A percentile compares a stretch with the other conserved stretches of the same genome.
Conservation (phyloP, 805 yeast species). For the Barnettozyma salicaria region DNA sequence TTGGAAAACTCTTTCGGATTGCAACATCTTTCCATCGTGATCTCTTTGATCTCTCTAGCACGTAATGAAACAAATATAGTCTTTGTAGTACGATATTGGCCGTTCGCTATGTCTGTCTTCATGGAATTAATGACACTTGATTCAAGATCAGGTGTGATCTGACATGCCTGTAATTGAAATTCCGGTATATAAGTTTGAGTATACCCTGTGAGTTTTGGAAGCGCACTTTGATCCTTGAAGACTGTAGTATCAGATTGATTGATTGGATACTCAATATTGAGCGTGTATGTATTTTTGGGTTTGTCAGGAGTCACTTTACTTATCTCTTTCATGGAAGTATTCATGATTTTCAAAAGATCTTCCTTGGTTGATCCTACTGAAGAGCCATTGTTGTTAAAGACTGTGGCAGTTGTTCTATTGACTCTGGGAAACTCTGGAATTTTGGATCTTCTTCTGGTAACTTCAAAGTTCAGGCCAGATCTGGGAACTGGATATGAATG, state of each 20-base stretch:
- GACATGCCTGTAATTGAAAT: slow-evolving; percentile 47
- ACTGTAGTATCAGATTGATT: not conserved
- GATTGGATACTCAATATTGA: slow-evolving; percentile 22
- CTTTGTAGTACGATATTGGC: slow-evolving; percentile 17
- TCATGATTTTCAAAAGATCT: slow-evolving; percentile 18
- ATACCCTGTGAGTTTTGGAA: slow-evolving; percentile 28
- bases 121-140: slow-evolving; percentile 41
- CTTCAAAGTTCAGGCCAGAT: slow-evolving; percentile 1
- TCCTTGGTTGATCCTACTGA: slow-evolving; percentile 10
- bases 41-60: slow-evolving; percentile 33
- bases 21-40: slow-evolving; percentile 25
- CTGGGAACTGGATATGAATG: slow-evolving; percentile 4
- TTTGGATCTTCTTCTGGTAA: slow-evolving; percentile 19
- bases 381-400: slow-evolving; percentile 4
- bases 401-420: slow-evolving; percentile 17
- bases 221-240: slow-evolving; percentile 4
- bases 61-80: slow-evolving; percentile 32
- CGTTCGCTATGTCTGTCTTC: slow-evolving; percentile 42
- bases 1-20: too few relatives aligned
- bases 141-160: slow-evolving; percentile 44
- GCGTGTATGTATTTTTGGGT: slow-evolving; percentile 24
- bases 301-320: not conserved
- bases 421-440: slow-evolving; percentile 27
- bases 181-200: slow-evolving; percentile 24
- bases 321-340: slow-evolving; percentile 14